A percentile compares a stretch with the other conserved stretches of the same genome.
These are phyloP conservation scores for Zymoseptoria passerinii DNA, from an alignment of 2,329 filamentous ascomycete genomes.

Conservation along the genomic window DNA sequence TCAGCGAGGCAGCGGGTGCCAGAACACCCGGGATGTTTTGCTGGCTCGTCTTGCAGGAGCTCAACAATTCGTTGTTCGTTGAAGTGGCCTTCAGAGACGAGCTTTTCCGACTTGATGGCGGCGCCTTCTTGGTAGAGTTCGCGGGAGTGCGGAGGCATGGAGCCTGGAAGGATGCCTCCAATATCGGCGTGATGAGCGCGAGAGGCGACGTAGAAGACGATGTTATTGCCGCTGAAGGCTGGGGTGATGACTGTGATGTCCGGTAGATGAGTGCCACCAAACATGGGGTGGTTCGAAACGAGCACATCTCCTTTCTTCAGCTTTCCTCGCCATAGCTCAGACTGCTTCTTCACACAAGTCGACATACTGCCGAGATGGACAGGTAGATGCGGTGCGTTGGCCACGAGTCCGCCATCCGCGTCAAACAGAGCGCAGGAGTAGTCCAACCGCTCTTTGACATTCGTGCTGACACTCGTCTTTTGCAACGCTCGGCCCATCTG, in stretches of 20 bases:
- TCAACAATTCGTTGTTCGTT: conserved; percentile 68
- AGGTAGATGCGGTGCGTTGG: conserved; percentile 70
- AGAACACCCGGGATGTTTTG: conserved; percentile 64
- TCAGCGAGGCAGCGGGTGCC: conserved; percentile 73
- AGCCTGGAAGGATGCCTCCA: conserved; percentile 71
- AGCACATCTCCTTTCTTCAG: conserved; percentile 73
- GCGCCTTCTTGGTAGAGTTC: conserved; percentile 51
- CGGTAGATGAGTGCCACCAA: conserved; percentile 73
- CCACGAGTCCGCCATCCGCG: conserved; percentile 64
- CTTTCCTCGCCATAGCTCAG: conserved; percentile 70
- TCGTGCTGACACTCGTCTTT: conserved; percentile 71
- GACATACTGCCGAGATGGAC: conserved; percentile 79
- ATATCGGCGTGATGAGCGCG: conserved; percentile 79
- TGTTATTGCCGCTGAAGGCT: conserved; percentile 65
- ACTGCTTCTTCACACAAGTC: conserved; percentile 72
- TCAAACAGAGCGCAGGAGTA: conserved; percentile 80
- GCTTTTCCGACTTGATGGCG: conserved; percentile 51
- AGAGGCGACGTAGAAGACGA: conserved; percentile 75
- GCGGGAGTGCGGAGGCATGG: conserved; percentile 70
- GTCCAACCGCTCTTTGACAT: conserved; percentile 74
- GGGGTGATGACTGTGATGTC: conserved; percentile 77
- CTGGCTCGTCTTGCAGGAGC: conserved; percentile 60
- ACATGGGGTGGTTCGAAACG: conserved; percentile 77
- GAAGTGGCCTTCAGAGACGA: conserved; percentile 69
- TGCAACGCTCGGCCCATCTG: conserved; percentile 74